Evolutionary conservation across 2,329 filamentous ascomycete genomes (phyloP).

Genomic region (Cladophialophora psammophila): DNA sequence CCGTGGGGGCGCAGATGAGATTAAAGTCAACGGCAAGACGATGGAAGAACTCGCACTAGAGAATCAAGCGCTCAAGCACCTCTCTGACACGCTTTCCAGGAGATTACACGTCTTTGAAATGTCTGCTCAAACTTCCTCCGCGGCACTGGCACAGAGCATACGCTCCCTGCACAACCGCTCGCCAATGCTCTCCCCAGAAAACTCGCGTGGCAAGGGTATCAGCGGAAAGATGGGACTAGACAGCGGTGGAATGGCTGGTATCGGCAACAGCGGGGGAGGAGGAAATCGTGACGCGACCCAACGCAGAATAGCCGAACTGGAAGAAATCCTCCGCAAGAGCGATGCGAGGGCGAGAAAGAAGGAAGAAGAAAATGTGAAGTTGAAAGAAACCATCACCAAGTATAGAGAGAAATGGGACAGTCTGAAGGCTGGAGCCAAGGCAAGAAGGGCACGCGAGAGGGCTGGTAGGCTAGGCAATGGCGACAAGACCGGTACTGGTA

Average conservation of each 20-base stretch:
- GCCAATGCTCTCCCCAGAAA: slow-evolving; percentile 35
- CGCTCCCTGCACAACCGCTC: slow-evolving; percentile 54
- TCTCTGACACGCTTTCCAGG: slow-evolving; percentile 84
- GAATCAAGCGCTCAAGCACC: slow-evolving; percentile 83
- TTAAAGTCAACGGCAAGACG: slow-evolving; percentile 62
- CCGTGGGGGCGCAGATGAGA: slow-evolving; percentile 23
- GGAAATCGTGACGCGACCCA: slow-evolving; percentile 56
- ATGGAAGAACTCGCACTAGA: slow-evolving; percentile 88
- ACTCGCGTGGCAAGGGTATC: slow-evolving; percentile 39
- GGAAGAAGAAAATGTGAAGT: slow-evolving; percentile 67
- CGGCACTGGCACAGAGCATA: slow-evolving; percentile 85
- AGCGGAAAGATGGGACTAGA: slow-evolving; percentile 23
- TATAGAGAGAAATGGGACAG: slow-evolving; percentile 74
- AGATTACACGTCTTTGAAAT: slow-evolving; percentile 93
- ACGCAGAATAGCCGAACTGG: slow-evolving; percentile 68
- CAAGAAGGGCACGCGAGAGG: slow-evolving; percentile 46
- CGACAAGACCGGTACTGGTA: slow-evolving; percentile 5
- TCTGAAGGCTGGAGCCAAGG: slow-evolving; percentile 69
- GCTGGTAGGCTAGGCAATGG: slow-evolving; percentile 12
- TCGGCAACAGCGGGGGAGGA: slow-evolving; percentile 38
- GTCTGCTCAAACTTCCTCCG: slow-evolving; percentile 84
- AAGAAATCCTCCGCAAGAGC: slow-evolving; percentile 68
- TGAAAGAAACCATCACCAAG: slow-evolving; percentile 60
- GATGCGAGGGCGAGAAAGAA: slow-evolving; percentile 70
- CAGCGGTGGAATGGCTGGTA: background rate